Evolutionary conservation across 1,284 basidiomycete species (phyloP).

Genomic region (Trichosporon sp.): DNA sequence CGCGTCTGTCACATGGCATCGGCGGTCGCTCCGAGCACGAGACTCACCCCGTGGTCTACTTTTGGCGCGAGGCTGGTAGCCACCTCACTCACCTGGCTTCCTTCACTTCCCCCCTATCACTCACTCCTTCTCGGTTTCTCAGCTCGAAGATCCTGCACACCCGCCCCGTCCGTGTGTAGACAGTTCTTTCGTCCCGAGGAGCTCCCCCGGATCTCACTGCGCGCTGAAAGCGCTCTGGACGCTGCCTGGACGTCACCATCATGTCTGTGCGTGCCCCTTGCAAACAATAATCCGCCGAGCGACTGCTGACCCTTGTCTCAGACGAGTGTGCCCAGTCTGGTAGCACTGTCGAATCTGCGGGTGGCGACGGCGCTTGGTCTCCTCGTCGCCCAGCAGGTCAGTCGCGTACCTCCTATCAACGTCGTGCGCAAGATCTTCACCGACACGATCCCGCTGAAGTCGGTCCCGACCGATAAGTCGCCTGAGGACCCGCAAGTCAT

Average conservation of each 20-base stretch:
- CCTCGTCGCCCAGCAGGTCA: background rate
- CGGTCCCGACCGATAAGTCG: slow-evolving; percentile 8
- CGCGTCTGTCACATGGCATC: background rate
- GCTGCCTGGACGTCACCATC: background rate
- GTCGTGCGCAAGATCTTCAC: slow-evolving; percentile 18
- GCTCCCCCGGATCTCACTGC: background rate
- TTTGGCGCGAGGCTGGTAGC: background rate
- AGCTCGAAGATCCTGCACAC: background rate
- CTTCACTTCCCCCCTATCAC: background rate
- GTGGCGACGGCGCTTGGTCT: background rate
- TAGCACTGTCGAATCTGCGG: background rate
- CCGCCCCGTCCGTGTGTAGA: background rate
- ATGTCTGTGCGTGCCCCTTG: slow-evolving; percentile 12
- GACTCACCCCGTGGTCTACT: background rate
- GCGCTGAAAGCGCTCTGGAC: background rate
- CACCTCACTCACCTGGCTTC: background rate
- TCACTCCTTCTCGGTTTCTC: background rate
- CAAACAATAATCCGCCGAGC: background rate
- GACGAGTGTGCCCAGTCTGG: background rate
- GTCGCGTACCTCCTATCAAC: slow-evolving; percentile 23
- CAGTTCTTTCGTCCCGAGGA: background rate
- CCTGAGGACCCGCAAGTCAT: background rate
- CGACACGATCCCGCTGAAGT: slow-evolving; percentile 13
- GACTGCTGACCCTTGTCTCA: slow-evolving; percentile 1
- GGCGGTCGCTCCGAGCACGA: background rate